Evolutionary conservation across 1,284 basidiomycete genomes (phyloP).

Genomic region (Leccinum pachyderme): DNA sequence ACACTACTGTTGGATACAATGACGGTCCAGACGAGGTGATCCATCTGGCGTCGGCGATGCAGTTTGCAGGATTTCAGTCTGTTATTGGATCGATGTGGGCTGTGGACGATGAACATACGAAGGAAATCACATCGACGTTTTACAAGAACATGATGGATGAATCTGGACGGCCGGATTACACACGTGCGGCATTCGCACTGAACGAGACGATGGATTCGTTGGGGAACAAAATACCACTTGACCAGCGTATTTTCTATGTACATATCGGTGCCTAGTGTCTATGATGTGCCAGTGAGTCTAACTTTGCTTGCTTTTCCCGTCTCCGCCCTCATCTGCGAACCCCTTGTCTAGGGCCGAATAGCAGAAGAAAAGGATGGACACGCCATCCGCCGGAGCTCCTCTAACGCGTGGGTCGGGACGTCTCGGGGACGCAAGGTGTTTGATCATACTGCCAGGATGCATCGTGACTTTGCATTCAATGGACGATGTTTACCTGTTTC

Average conservation of each 20-base stretch:
- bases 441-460: conserved; percentile 14
- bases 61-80: no score
- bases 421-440: conserved; percentile 11
- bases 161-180: background rate
- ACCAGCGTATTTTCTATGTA: background rate
- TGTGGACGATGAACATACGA: background rate
- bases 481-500: conserved; percentile 7
- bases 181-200: background rate
- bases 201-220: background rate
- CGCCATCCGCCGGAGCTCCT: no score
- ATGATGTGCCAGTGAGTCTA: no score
- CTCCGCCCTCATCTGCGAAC: no score
- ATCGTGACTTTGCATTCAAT: conserved; percentile 22
- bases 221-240: background rate
- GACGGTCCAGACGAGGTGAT: background rate
- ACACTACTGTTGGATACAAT: background rate
- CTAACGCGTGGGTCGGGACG: conserved; percentile 8
- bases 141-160: background rate
- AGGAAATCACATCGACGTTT: background rate
- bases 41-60: no score
- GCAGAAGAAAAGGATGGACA: no score
- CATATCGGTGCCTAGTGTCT: background rate
- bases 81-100: no score
- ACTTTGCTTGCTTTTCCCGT: no score
- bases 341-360: no score